phyloP scores from a whole-genome alignment of 306 rosid species.

The Vachellia collinsii region DNA sequence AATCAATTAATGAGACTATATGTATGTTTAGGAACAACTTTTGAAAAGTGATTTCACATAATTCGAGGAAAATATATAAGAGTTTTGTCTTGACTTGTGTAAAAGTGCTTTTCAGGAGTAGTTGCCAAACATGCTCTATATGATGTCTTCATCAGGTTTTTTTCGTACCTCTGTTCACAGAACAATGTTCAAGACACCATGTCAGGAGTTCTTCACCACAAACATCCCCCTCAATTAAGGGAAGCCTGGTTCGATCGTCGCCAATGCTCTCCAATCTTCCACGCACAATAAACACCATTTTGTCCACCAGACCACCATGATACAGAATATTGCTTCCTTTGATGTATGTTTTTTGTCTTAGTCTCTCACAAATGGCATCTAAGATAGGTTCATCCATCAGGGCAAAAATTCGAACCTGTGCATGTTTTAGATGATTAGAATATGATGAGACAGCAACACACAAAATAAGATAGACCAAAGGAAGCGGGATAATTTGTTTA shows the following conservation, averaged over 20 bases:
- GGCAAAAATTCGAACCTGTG: conserved; percentile 79
- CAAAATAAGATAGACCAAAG: not conserved
- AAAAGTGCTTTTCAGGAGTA: too few species aligned
- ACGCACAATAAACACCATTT: conserved; percentile 85
- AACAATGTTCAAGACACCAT: conserved; percentile 87
- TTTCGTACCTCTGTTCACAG: conserved; percentile 64
- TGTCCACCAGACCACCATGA: conserved; percentile 68
- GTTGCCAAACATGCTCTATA: too few species aligned
- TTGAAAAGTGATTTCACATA: too few species aligned
- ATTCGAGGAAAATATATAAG: too few species aligned
- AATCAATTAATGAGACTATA: not conserved
- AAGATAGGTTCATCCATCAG: conserved; percentile 76
- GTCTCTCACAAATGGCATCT: conserved; percentile 78
- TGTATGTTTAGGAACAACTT: too few species aligned
- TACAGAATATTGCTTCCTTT: conserved; percentile 69
- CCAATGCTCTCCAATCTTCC: conserved; percentile 78
- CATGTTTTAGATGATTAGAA: conserved; percentile 1
- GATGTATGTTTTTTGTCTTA: conserved; percentile 76
- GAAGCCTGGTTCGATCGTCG: conserved; percentile 60
- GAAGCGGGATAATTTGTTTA: not conserved
- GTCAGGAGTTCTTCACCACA: conserved; percentile 93
- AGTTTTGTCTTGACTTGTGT: too few species aligned
- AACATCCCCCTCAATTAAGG: conserved; percentile 73
- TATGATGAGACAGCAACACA: conserved; percentile 4
- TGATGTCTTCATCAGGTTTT: conserved; percentile 3